A percentile compares a stretch with the other conserved stretches of the same genome.
phyloP scores from a whole-genome alignment of 306 rosid genomes.

The Vigna radiata region DNA sequence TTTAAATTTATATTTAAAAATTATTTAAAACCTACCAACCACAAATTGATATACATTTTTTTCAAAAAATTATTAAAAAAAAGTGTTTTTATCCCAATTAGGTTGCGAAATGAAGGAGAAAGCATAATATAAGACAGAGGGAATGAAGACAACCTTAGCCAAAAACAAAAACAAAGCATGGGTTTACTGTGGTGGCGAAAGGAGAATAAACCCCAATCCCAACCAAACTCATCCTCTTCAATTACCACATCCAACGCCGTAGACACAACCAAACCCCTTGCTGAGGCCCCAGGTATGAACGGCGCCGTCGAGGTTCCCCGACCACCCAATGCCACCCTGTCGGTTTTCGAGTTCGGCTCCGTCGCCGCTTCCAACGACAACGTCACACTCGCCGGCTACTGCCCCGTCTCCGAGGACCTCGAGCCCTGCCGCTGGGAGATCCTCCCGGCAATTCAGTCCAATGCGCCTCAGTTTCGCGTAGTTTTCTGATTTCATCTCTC shows the following conservation, averaged over 20 bases:
- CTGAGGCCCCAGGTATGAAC: conserved; percentile 72
- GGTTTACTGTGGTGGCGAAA: conserved; percentile 86
- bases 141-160: neutral
- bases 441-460: conserved; percentile 71
- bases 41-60: too few species aligned
- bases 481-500: conserved; percentile 56
- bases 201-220: conserved; percentile 48
- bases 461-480: conserved; percentile 92
- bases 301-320: conserved; percentile 88
- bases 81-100: too few species aligned
- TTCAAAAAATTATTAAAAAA: too few species aligned
- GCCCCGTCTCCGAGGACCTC: conserved; percentile 95
- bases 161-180: conserved; percentile 49
- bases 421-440: conserved; percentile 99
- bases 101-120: neutral
- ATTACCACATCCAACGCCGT: conserved; percentile 10
- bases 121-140: neutral
- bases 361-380: conserved; percentile 73
- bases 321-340: conserved; percentile 54
- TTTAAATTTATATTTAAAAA: too few species aligned
- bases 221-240: conserved; percentile 42
- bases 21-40: too few species aligned
- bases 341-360: conserved; percentile 88
- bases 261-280: neutral
- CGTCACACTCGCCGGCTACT: conserved; percentile 88